Evolutionary conservation across 179 eudicot genomes (phyloP), one percentile per base, ranked within the genome.

Genomic region (Drosera spatulata): DNA sequence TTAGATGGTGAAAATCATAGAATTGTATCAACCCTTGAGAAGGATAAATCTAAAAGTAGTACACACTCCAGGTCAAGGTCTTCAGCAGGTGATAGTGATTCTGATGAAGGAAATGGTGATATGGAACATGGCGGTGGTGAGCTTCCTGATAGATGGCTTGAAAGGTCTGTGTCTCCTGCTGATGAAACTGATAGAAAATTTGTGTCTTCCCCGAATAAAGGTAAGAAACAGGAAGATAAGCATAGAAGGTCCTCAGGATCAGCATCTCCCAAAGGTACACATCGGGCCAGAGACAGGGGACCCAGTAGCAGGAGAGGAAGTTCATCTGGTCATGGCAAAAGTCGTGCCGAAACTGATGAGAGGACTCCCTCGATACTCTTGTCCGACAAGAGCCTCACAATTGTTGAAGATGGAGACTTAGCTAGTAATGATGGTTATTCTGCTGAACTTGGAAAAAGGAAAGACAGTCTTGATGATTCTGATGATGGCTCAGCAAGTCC

Each of bases 161-260:
- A 88, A 41, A 80, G 91, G 64, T 91, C 96, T 41, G 67, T 73
- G 58, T 84, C 98, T 67, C 63, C 72, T 38, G 95, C 84, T 41
- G 77, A 39, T 63, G 77, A 82, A 65, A 68, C 62, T 13, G 76
- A 53, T 61, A 77, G 69, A 68, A 73, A 77, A 60, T 73, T 72
- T 38, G 80, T 70, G 71, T 67, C 67, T 55, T 77, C 91, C 53
- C 75, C 79, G 8, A 70, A 67, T 59, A 75, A 62, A 60, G 74
- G 74, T 7, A 77, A 74, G 53, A 81, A 75, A 54, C 59, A 53
- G 59, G 79, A 81, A 59, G 73, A 77, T 67, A 76, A 71, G 46
- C 77, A 66, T 50, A 74, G 76, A 73, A 80, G 75, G 71, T 75
- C 53, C 47, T 83, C 85, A 38, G 74, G 83, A 74, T 85, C 96